A percentile compares a stretch with the other conserved stretches of the same genome.
Conservation (phyloP, 331 rosid genomes). For the Phaseolus coccineus region DNA sequence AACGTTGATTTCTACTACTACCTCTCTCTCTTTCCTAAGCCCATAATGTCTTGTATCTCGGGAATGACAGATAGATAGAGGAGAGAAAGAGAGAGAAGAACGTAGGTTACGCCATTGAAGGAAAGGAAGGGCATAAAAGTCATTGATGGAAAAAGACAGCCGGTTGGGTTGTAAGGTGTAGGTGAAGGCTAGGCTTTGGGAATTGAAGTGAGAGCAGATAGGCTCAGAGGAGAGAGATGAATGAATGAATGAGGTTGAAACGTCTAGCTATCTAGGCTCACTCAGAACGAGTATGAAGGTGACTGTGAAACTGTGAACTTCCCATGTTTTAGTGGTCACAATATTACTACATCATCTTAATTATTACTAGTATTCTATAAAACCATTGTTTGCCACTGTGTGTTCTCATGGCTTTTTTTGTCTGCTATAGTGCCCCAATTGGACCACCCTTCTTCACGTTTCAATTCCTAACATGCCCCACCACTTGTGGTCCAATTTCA, state of each 20-base stretch:
- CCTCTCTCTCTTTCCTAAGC: slow-evolving; percentile 33
- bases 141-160: slow-evolving; percentile 53
- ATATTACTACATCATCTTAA: neutral
- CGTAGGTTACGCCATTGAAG: slow-evolving; percentile 54
- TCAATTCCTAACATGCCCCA: slow-evolving; percentile 26
- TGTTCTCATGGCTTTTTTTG: slow-evolving; percentile 28
- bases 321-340: neutral
- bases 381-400: slow-evolving; percentile 9
- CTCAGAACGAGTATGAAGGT: slow-evolving; percentile 15
- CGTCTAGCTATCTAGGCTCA: slow-evolving; percentile 35
- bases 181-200: slow-evolving; percentile 90
- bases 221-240: slow-evolving; percentile 48
- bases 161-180: slow-evolving; percentile 80
- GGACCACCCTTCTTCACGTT: slow-evolving; percentile 32
- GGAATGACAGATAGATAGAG: slow-evolving; percentile 68
- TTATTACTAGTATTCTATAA: neutral
- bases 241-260: slow-evolving; percentile 47
- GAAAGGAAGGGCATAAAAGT: slow-evolving; percentile 53
- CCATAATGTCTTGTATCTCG: slow-evolving; percentile 55
- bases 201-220: slow-evolving; percentile 77
- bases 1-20: slow-evolving; percentile 23
- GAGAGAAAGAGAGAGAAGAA: slow-evolving; percentile 42
- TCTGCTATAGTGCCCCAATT: slow-evolving; percentile 28
- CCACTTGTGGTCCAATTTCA: slow-evolving; percentile 33
- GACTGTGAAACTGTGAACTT: slow-evolving; percentile 27